Conservation (phyloP, 2,329 filamentous ascomycete genomes). For the Zalaria sp. region DNA sequence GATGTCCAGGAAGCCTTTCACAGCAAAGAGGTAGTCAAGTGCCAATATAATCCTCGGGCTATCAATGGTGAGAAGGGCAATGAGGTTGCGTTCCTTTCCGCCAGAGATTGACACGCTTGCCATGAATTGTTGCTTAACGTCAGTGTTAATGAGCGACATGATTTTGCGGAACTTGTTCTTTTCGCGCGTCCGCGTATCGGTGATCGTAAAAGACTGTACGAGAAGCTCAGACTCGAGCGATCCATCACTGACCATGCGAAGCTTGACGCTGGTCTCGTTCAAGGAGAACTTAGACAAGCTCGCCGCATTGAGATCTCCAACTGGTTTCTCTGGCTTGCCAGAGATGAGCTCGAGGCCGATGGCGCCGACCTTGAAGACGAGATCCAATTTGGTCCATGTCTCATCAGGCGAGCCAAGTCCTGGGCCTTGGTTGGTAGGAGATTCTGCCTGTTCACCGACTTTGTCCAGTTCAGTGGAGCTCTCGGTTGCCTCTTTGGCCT, state of each 20-base stretch:
- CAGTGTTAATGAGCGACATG: slow-evolving; percentile 92
- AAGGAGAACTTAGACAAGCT: slow-evolving; percentile 90
- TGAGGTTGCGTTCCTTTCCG: slow-evolving; percentile 64
- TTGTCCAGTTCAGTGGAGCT: slow-evolving; percentile 22
- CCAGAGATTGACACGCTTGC: slow-evolving; percentile 88
- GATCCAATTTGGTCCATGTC: slow-evolving; percentile 84
- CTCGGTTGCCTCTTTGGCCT: slow-evolving; percentile 35
- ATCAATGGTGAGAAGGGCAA: slow-evolving; percentile 85
- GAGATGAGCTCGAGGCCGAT: slow-evolving; percentile 80
- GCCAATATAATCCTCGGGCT: slow-evolving; percentile 92
- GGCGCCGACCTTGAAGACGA: slow-evolving; percentile 78
- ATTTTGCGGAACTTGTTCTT: slow-evolving; percentile 96
- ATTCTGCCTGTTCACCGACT: slow-evolving; percentile 18
- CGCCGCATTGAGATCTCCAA: slow-evolving; percentile 62
- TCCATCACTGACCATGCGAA: slow-evolving; percentile 82
- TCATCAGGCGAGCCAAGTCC: slow-evolving; percentile 56
- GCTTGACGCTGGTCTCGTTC: slow-evolving; percentile 81
- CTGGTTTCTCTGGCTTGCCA: slow-evolving; percentile 58
- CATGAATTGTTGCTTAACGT: slow-evolving; percentile 93
- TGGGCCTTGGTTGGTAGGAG: slow-evolving; percentile 28
- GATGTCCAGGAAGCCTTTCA: slow-evolving; percentile 68
- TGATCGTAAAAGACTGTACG: slow-evolving; percentile 87
- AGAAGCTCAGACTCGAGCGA: slow-evolving; percentile 86
- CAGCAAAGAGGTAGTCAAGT: slow-evolving; percentile 83
- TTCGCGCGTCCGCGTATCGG: slow-evolving; percentile 76